Conservation (phyloP, 495 filamentous ascomycete species). For the Tuber calosporum region DNA sequence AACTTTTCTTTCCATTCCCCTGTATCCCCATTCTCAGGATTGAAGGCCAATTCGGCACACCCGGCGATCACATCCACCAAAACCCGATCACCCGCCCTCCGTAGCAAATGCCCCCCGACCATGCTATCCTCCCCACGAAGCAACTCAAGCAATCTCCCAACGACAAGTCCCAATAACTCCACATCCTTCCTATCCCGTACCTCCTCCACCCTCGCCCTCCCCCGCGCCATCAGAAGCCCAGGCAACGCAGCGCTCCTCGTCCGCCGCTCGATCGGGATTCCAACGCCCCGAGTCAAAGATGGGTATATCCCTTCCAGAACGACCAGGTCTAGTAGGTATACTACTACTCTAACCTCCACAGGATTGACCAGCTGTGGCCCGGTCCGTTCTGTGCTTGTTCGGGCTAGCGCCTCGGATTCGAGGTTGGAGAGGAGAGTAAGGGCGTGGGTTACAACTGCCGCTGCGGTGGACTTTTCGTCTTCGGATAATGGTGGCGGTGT, state of each 20-base stretch:
- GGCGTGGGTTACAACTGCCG: constrained; percentile 20
- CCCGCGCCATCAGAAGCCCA: background rate
- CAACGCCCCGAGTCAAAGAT: constrained; percentile 50
- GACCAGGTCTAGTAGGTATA: constrained; percentile 51
- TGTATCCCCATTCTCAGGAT: constrained; percentile 27
- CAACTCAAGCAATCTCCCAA: constrained; percentile 12
- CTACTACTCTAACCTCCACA: constrained; percentile 45
- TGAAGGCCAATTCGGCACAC: constrained; percentile 42
- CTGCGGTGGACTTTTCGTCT: constrained; percentile 8
- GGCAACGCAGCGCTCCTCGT: constrained; percentile 45
- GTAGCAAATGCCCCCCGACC: constrained; percentile 11
- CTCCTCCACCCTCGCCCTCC: constrained; percentile 13
- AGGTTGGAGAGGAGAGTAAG: constrained; percentile 20
- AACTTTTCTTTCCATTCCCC: constrained; percentile 41
- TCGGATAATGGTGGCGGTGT: background rate
- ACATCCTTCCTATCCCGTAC: constrained; percentile 17
- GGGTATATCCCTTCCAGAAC: constrained; percentile 55
- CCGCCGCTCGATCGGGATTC: constrained; percentile 51
- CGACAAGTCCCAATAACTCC: constrained; percentile 19
- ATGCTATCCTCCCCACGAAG: constrained; percentile 12
- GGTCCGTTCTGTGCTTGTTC: background rate
- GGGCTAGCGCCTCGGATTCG: constrained; percentile 8
- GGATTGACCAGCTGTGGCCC: constrained; percentile 24
- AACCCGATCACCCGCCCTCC: constrained; percentile 15
- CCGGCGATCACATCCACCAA: constrained; percentile 44